A percentile compares a stretch with the other conserved stretches of the same genome.
Evolutionary conservation across 108 stramenopile genomes (phyloP).

Genomic region (Licmophora abbreviata): DNA sequence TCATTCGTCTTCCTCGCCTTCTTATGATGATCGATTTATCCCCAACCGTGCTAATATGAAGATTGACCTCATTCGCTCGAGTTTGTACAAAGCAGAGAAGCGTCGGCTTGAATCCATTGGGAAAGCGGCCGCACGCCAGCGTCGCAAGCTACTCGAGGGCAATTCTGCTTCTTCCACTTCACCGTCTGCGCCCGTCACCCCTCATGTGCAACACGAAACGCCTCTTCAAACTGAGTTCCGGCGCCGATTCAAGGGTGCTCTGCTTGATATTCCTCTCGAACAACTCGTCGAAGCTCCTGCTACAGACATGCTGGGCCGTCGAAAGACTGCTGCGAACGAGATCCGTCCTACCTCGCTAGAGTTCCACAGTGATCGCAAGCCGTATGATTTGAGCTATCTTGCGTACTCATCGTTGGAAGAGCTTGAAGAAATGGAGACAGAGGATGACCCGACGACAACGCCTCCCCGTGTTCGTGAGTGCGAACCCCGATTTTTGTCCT

Average conservation of each 20-base stretch:
- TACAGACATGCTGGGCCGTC: background rate
- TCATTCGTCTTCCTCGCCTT: background rate
- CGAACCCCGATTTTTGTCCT: constrained; percentile 3
- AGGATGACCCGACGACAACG: constrained; percentile 5
- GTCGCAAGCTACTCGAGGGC: background rate
- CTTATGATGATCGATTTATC: constrained; percentile 70
- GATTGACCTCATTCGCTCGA: constrained; percentile 57
- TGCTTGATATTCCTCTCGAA: constrained; percentile 71
- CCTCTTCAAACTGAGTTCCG: constrained; percentile 79
- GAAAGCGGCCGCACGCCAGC: constrained; percentile 1
- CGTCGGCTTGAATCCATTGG: background rate
- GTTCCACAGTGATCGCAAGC: constrained; percentile 21
- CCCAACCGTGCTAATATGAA: constrained; percentile 77
- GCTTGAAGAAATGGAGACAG: background rate
- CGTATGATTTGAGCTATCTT: background rate
- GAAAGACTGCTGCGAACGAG: background rate
- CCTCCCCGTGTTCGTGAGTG: background rate
- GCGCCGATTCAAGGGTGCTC: constrained; percentile 70
- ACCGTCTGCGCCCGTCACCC: no score
- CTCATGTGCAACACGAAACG: constrained; percentile 28
- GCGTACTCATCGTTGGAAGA: background rate
- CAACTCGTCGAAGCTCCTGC: constrained; percentile 26
- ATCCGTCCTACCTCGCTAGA: background rate
- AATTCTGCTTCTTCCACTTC: background rate
- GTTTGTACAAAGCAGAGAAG: constrained; percentile 48